Conservation (phyloP, 2,329 filamentous ascomycete species). For the Verticillium nonalfalfae region DNA sequence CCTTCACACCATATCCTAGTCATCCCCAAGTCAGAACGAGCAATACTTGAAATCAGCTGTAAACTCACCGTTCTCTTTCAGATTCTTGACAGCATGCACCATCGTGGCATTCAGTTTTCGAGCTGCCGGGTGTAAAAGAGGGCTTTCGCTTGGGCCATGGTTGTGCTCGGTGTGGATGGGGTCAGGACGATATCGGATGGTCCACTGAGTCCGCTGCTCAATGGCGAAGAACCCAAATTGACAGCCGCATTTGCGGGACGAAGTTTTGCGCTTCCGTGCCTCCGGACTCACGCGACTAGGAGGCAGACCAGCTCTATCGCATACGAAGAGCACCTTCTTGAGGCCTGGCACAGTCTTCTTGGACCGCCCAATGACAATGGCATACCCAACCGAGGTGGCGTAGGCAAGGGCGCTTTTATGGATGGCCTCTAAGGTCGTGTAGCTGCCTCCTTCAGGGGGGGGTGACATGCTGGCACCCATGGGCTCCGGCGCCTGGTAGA, state of each 20-base stretch:
- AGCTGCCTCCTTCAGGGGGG: slow-evolving; percentile 58
- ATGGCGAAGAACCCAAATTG: slow-evolving; percentile 66
- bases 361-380: slow-evolving; percentile 61
- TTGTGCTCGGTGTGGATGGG: slow-evolving; percentile 53
- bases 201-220: slow-evolving; percentile 62
- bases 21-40: background rate
- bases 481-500: slow-evolving; percentile 39
- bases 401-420: slow-evolving; percentile 60
- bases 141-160: slow-evolving; percentile 60
- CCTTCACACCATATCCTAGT: slow-evolving; percentile 41
- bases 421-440: slow-evolving; percentile 57
- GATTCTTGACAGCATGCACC: slow-evolving; percentile 59
- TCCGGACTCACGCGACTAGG: slow-evolving; percentile 57
- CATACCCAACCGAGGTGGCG: slow-evolving; percentile 61
- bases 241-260: slow-evolving; percentile 63
- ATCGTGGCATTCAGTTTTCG: slow-evolving; percentile 62
- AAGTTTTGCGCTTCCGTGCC: slow-evolving; percentile 58
- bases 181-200: slow-evolving; percentile 58
- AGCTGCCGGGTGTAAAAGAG: slow-evolving; percentile 59
- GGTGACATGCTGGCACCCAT: slow-evolving; percentile 56
- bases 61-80: slow-evolving; percentile 58
- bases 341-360: slow-evolving; percentile 62
- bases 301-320: slow-evolving; percentile 58
- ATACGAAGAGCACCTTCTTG: slow-evolving; percentile 63
- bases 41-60: background rate